phyloP scores from a whole-genome alignment of 2,329 filamentous ascomycete genomes.

The Penicillium sp. region DNA sequence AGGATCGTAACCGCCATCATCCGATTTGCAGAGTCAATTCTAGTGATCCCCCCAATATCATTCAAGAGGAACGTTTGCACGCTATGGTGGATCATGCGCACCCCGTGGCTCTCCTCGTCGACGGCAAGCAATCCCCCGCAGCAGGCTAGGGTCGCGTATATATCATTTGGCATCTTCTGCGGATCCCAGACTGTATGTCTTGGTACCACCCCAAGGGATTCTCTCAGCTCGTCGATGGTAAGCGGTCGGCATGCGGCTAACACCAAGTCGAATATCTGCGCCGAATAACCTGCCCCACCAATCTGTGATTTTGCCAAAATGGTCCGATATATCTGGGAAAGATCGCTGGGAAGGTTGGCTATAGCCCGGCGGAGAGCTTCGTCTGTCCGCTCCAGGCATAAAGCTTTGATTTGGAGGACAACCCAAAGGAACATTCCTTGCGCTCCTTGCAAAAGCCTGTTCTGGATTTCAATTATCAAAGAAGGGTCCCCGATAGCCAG shows the following conservation, averaged over 20 bases:
- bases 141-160: not conserved
- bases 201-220: not conserved
- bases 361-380: not conserved
- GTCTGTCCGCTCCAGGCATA: not conserved
- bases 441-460: not conserved
- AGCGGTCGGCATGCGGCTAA: not conserved
- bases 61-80: not conserved
- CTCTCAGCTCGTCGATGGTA: conserved; percentile 1
- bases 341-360: not conserved
- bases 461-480: not conserved
- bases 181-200: not conserved
- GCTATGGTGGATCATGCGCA: not conserved
- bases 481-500: not conserved
- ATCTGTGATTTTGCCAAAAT: not conserved
- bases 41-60: too few species aligned
- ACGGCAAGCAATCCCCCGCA: not conserved
- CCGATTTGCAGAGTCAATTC: too few species aligned
- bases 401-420: not conserved
- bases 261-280: not conserved
- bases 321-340: not conserved
- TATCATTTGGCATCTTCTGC: not conserved
- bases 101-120: not conserved
- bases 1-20: too few species aligned
- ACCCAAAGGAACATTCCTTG: not conserved
- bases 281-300: not conserved